phyloP scores from a whole-genome alignment of 2,329 filamentous ascomycete genomes.

The Fusarium haematococcum region DNA sequence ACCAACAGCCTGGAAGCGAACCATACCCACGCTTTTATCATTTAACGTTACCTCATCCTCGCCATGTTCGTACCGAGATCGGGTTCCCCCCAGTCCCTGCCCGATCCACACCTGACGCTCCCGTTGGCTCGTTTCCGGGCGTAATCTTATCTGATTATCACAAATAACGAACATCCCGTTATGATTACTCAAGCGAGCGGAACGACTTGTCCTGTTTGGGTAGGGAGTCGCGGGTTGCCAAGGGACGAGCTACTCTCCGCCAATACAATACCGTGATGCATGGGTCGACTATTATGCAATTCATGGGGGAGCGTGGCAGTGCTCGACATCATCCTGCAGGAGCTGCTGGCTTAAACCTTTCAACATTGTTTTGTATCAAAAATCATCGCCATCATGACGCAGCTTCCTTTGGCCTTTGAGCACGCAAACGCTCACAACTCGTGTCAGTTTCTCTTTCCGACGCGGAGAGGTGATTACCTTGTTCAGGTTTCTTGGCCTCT shows the following conservation, averaged over 20 bases:
- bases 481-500: conserved; percentile 47
- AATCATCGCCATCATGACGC: conserved; percentile 13
- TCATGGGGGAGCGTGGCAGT: neutral
- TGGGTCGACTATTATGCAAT: neutral
- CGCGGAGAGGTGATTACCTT: conserved; percentile 42
- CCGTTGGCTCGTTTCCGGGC: neutral
- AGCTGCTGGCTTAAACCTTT: neutral
- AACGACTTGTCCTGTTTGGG: neutral
- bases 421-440: conserved; percentile 33
- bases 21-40: neutral
- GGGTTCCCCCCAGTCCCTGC: neutral
- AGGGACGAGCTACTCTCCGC: neutral
- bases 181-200: neutral
- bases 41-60: neutral
- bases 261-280: neutral
- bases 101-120: neutral
- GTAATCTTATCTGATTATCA: conserved; percentile 36
- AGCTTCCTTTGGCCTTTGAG: neutral
- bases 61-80: conserved; percentile 3
- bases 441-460: conserved; percentile 24
- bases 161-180: neutral
- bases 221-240: neutral
- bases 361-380: neutral
- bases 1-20: neutral
- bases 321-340: neutral